Conservation (phyloP, 2,329 filamentous ascomycete genomes). For the Aspergillus japonicus region DNA sequence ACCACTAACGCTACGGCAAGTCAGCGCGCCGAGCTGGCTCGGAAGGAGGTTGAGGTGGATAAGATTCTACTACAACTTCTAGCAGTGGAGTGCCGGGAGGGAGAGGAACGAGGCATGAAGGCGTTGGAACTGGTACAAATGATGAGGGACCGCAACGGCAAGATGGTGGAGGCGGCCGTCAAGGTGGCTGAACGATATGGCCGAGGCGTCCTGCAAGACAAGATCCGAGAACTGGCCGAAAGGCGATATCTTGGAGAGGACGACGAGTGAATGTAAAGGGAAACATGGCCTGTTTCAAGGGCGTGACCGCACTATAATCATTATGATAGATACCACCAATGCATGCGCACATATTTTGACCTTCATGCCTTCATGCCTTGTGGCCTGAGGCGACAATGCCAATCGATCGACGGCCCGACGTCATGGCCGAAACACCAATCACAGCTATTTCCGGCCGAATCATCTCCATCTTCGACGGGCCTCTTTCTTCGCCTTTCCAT, state of each 20-base stretch:
- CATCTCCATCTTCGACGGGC: background rate
- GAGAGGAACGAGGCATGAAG: conserved; percentile 91
- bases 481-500: background rate
- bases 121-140: conserved; percentile 85
- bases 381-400: background rate
- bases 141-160: conserved; percentile 78
- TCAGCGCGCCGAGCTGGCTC: conserved; percentile 66
- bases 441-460: background rate
- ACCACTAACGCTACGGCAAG: conserved; percentile 63
- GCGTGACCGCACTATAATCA: background rate
- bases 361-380: background rate
- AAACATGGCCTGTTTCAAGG: background rate
- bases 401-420: background rate
- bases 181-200: conserved; percentile 89
- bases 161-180: conserved; percentile 86
- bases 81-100: conserved; percentile 84
- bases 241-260: conserved; percentile 61
- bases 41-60: conserved; percentile 80
- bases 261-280: conserved; percentile 45
- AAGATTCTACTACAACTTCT: conserved; percentile 87
- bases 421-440: conserved; percentile 5
- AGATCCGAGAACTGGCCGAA: conserved; percentile 85
- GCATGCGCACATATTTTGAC: background rate
- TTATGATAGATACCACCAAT: background rate
- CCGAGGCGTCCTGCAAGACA: conserved; percentile 74